Evolutionary conservation across 2,329 filamentous ascomycete genomes (phyloP).

Genomic region (Mycosphaerella sp.): DNA sequence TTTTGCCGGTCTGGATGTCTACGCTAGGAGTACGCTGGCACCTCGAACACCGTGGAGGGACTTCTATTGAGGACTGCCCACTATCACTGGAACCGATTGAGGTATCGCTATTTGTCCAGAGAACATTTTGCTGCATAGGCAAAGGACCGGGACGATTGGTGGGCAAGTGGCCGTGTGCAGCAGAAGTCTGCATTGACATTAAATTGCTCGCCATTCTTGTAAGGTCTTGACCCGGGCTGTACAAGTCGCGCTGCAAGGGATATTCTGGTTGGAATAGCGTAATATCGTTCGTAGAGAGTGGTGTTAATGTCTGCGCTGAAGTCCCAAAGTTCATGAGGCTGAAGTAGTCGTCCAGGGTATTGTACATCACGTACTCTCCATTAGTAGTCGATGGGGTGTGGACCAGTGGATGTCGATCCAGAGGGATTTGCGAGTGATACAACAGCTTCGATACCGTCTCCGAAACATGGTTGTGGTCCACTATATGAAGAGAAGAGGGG

Average conservation of each 20-base stretch:
- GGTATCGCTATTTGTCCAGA: conserved; percentile 31
- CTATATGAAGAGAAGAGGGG: neutral
- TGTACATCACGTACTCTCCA: neutral
- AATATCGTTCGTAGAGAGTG: neutral
- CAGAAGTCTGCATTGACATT: conserved; percentile 32
- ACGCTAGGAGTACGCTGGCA: conserved; percentile 35
- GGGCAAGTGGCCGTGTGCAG: conserved; percentile 24
- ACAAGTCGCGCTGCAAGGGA: neutral
- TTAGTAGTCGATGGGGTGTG: neutral
- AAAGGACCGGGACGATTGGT: conserved; percentile 28
- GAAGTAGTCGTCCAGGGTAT: neutral
- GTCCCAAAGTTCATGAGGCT: neutral
- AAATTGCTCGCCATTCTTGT: conserved; percentile 23
- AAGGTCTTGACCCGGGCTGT: neutral
- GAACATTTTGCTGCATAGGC: conserved; percentile 32
- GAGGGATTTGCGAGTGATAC: neutral
- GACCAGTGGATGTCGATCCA: neutral
- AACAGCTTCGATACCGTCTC: neutral
- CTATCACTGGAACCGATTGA: conserved; percentile 20
- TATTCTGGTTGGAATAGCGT: neutral
- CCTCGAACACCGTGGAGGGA: conserved; percentile 32
- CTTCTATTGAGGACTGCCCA: conserved; percentile 22
- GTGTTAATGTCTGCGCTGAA: neutral
- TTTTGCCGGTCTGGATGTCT: conserved; percentile 31
- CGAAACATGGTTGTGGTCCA: neutral